Conservation (phyloP, 257 asterid species). For the Solanum dulcamara region DNA sequence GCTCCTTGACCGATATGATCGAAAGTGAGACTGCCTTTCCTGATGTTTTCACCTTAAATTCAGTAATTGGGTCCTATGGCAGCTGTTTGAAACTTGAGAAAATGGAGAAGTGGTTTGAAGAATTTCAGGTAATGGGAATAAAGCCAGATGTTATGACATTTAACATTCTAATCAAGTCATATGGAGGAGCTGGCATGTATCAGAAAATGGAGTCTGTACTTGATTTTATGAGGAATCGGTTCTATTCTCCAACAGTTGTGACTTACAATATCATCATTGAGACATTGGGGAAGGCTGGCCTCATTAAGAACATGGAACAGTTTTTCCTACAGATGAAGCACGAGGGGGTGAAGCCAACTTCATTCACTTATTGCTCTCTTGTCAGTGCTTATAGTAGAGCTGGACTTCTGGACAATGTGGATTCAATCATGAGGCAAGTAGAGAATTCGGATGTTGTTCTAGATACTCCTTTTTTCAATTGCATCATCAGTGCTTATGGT, state of each 20-base stretch:
- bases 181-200: conserved; percentile 46
- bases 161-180: conserved; percentile 59
- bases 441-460: conserved; percentile 67
- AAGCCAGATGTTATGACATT: conserved; percentile 70
- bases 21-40: conserved; percentile 48
- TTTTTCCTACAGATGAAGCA: conserved; percentile 77
- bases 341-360: conserved; percentile 71
- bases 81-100: conserved; percentile 46
- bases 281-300: conserved; percentile 64
- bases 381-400: conserved; percentile 60
- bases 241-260: conserved; percentile 54
- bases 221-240: conserved; percentile 71
- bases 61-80: conserved; percentile 75
- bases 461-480: conserved; percentile 73
- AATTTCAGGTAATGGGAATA: conserved; percentile 73
- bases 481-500: conserved; percentile 67
- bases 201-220: conserved; percentile 58
- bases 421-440: conserved; percentile 65
- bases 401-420: conserved; percentile 46
- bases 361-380: conserved; percentile 71
- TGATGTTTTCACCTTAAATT: conserved; percentile 66
- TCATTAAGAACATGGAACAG: conserved; percentile 61
- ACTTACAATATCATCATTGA: conserved; percentile 74
- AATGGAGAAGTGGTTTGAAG: conserved; percentile 89
- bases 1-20: conserved; percentile 50